Evolutionary conservation across 257 asterid species (phyloP), one percentile per base, ranked within the genome.

Genomic region (Ballota nigra): DNA sequence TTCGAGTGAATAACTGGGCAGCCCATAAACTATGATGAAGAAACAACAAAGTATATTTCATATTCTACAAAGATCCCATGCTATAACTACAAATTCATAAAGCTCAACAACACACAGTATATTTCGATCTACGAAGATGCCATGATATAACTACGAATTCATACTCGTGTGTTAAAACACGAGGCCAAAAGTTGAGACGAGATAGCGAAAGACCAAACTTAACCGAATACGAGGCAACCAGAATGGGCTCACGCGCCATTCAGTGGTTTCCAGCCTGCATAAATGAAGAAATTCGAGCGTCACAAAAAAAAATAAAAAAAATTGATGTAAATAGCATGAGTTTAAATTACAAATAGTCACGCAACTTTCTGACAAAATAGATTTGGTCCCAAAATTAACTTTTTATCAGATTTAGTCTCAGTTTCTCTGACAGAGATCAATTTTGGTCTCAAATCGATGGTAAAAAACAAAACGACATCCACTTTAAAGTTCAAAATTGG

Each of bases 251-350:
- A 26, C 38, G 40, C 11, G 24, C 55, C 73, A 47, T 63, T 47
- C 59, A 38, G 34, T 45, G 26, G 29, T 34, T 15, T 2, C 16
- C 24, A 16, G 22, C 67, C 81, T 77, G 75, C 70, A 16, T 49
- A 1, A 51, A 68, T 8, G 66, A 61, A 34, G 16, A 47, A 20
- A 36, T 43, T 13, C 28, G 33, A 10, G 40, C 23, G 70, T 31
- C 15, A 40, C 24, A 16, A 43, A 13, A 16, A 19, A 55, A 64
- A 63, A 18, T 0, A 29, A 29, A 29, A 29, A 28, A 29, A 29
- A 29, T 29, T 6, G 34, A 29, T 6, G 5, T 29, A 6, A 29
- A 45, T 45, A 7, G 15, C 15, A 45, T 4, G 0, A 3, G n/a
- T n/a, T n/a, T n/a, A n/a, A n/a, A n/a, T n/a, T n/a, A n/a, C n/a